Evolutionary conservation across 495 filamentous ascomycete species (phyloP), one percentile per base, ranked within the genome.

Genomic region (Bathelium albidoporum): DNA sequence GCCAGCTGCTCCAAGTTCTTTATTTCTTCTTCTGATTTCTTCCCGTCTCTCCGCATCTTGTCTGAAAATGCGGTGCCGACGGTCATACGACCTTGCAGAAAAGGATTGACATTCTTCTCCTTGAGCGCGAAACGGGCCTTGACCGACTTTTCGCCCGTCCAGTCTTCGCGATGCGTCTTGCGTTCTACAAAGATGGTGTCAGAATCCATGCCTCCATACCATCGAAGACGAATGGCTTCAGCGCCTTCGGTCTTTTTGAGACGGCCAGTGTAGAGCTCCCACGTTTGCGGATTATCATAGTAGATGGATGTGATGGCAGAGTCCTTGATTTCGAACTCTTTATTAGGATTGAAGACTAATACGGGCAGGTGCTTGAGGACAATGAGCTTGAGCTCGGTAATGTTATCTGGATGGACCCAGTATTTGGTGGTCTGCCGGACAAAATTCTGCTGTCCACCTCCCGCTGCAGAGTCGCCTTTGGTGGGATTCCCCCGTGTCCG

Each of bases 321-420:
- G 70, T 99, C 94, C 62, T 89, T 82, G 55, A 80, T 78, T 61
- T 95, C 89, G 66, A 97, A 99, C 67, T 97, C 95, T 73, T 99
- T 99, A 78, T 84, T 94, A 2, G 95, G 80, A 74, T 97, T 97
- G 81, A 97, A 99, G 1, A 99, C 94, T 9, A 99, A 79, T 0
- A 99, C 94, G 5, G 94, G 94, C 62, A 99, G 81, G 79, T 99
- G 94, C 83, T 98, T 97, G 32, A 98, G 80, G 66, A 99, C 90
- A 66, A 99, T 91, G 71, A 99, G 81, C 74, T 99, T 99, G 63
- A 99, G 75, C 74, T 99, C 94, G 3, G 94, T 97, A 72, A 99
- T 94, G 71, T 99, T 97, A 73, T 99, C 95, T 9, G 89, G 89
- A 69, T 99, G 94, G 59, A 99, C 93, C 94, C 94, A 99, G 80